Percentiles rank a stretch among this genome's conserved stretches.
Conservation (phyloP, 305 asterid genomes). For the Ilex paraguariensis region DNA sequence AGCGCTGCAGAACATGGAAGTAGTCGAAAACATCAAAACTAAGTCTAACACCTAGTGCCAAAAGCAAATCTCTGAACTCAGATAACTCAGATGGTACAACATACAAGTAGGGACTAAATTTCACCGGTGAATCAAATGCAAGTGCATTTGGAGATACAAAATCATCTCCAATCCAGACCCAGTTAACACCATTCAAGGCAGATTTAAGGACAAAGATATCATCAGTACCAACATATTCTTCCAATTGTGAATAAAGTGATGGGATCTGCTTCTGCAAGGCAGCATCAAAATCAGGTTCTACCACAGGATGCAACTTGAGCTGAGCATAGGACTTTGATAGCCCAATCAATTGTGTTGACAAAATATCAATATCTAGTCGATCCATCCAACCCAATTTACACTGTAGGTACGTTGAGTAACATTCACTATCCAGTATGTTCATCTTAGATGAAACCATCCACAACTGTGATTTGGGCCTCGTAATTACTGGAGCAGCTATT, state of each 20-base stretch:
- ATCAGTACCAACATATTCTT: slow-evolving; percentile 50
- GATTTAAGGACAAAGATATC: slow-evolving; percentile 50
- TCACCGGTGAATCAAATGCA: slow-evolving; percentile 96
- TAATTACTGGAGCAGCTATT: slow-evolving; percentile 62
- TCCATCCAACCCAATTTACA: slow-evolving; percentile 83
- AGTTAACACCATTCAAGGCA: slow-evolving; percentile 54
- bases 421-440: slow-evolving; percentile 78
- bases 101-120: slow-evolving; percentile 88
- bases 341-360: slow-evolving; percentile 72
- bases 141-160: slow-evolving; percentile 82
- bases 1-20: slow-evolving; percentile 52
- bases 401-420: slow-evolving; percentile 51
- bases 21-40: slow-evolving; percentile 79
- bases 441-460: slow-evolving; percentile 79
- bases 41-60: slow-evolving; percentile 80
- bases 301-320: slow-evolving; percentile 28
- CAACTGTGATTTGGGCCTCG: slow-evolving; percentile 84
- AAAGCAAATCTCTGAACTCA: slow-evolving; percentile 73
- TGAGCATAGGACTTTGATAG: slow-evolving; percentile 52
- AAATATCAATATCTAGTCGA: slow-evolving; percentile 39
- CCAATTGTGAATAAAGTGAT: slow-evolving; percentile 68
- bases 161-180: slow-evolving; percentile 99
- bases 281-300: slow-evolving; percentile 29
- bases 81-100: slow-evolving; percentile 95
- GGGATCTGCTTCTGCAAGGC: slow-evolving; percentile 67